Percentiles rank a stretch among this genome's conserved stretches.
phyloP scores from a whole-genome alignment of 1,139 yeast species.

The Geotrichum carabidarum region DNA sequence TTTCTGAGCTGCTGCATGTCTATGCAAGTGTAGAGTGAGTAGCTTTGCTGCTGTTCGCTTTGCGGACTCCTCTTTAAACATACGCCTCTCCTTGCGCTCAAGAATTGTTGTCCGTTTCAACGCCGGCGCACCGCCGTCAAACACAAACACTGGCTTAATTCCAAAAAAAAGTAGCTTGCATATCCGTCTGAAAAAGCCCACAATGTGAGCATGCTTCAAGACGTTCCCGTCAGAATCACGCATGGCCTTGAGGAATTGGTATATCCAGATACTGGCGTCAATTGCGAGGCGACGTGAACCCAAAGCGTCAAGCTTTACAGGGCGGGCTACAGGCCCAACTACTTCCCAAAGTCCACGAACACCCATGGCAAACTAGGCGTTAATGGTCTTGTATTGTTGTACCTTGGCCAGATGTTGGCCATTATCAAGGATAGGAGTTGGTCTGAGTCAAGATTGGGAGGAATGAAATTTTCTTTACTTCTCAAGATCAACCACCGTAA shows the following conservation, averaged over 20 bases:
- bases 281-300: conserved; percentile 75
- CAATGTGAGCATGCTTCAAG: conserved; percentile 73
- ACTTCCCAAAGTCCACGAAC: conserved; percentile 94
- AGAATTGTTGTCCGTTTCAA: conserved; percentile 72
- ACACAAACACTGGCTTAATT: conserved; percentile 86
- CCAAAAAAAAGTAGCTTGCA: conserved; percentile 89
- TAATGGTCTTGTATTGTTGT: not conserved
- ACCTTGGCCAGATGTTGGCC: not conserved
- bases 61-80: conserved; percentile 68
- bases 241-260: conserved; percentile 92
- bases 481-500: not conserved
- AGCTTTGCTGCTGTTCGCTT: conserved; percentile 72
- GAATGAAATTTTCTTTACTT: not conserved
- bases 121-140: conserved; percentile 95
- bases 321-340: conserved; percentile 82
- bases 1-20: conserved; percentile 40
- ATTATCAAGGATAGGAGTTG: not conserved
- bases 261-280: conserved; percentile 98
- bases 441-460: not conserved
- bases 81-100: conserved; percentile 64
- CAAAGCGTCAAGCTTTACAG: conserved; percentile 82
- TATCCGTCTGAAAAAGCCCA: conserved; percentile 90
- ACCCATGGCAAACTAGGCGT: conserved; percentile 56
- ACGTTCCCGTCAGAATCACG: conserved; percentile 81
- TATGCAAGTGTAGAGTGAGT: conserved; percentile 73